Evolutionary conservation across 768 basidiomycete genomes (phyloP).

Genomic region (Lactarius tabidus): DNA sequence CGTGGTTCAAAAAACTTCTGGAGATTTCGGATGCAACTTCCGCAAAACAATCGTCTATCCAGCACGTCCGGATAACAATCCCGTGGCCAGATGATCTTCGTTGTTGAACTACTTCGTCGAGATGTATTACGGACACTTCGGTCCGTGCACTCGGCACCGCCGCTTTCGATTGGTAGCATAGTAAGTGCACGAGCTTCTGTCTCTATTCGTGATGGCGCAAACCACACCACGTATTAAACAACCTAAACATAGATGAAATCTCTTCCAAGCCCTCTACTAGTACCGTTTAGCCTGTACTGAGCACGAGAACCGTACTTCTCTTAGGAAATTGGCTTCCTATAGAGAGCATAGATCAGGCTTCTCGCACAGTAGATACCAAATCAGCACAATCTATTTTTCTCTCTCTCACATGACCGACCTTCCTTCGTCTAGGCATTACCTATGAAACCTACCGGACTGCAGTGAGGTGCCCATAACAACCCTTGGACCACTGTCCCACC

Average conservation of each 20-base stretch:
- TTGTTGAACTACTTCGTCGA: not conserved
- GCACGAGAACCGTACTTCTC: not conserved
- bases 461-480: not conserved
- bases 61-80: not conserved
- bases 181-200: conserved; percentile 5
- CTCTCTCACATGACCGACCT: not conserved
- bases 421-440: not conserved
- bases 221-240: not conserved
- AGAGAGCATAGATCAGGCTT: not conserved
- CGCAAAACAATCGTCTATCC: not conserved
- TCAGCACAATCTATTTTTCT: not conserved
- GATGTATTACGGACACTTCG: not conserved
- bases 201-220: not conserved
- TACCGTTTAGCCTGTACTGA: not conserved
- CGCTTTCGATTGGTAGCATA: not conserved
- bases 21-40: not conserved
- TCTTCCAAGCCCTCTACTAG: not conserved
- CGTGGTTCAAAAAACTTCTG: not conserved
- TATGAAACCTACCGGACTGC: not conserved
- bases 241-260: conserved; percentile 4
- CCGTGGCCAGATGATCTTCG: not conserved
- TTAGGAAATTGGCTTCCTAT: not conserved
- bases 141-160: conserved; percentile 8
- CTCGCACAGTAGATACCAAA: not conserved
- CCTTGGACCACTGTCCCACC: conserved; percentile 2